A percentile compares a stretch with the other conserved stretches of the same genome.
phyloP scores from a whole-genome alignment of 768 basidiomycete genomes.

The Termitomyces heimii region DNA sequence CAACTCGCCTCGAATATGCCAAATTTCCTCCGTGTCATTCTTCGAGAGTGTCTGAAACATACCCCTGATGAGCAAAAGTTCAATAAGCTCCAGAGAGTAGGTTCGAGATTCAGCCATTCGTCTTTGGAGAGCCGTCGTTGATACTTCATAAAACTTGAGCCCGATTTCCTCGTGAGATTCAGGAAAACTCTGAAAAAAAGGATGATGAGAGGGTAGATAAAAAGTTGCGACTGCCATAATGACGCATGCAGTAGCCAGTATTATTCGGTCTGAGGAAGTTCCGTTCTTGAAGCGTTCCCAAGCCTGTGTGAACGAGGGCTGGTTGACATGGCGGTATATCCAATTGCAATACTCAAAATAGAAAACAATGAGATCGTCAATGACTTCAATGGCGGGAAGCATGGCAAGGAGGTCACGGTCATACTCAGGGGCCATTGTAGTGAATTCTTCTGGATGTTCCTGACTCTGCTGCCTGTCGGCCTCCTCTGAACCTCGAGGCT shows the following conservation, averaged over 20 bases:
- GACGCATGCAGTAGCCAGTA: conserved; percentile 66
- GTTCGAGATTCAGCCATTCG: conserved; percentile 53
- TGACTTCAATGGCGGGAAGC: conserved; percentile 60
- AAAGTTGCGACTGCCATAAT: conserved; percentile 70
- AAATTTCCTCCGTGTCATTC: conserved; percentile 76
- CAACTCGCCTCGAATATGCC: conserved; percentile 69
- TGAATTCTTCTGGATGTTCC: conserved; percentile 37
- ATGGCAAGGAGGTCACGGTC: conserved; percentile 68
- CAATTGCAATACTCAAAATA: conserved; percentile 89
- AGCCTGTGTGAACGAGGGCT: conserved; percentile 49
- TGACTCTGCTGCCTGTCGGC: conserved; percentile 47
- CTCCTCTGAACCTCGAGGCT: conserved; percentile 47
- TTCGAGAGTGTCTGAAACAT: conserved; percentile 73
- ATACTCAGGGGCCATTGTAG: conserved; percentile 43
- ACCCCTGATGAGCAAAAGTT: conserved; percentile 61
- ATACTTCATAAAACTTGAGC: conserved; percentile 62
- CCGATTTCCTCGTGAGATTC: conserved; percentile 59
- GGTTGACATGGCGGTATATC: conserved; percentile 78
- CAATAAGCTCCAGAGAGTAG: conserved; percentile 70
- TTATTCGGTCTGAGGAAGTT: conserved; percentile 55
- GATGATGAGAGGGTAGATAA: conserved; percentile 65
- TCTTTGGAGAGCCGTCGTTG: conserved; percentile 56
- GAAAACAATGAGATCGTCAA: conserved; percentile 67
- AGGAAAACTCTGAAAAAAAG: conserved; percentile 44
- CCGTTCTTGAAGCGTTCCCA: conserved; percentile 77